Conservation (phyloP, 2,329 filamentous ascomycete species). For the Neofusicoccum umdonicola region DNA sequence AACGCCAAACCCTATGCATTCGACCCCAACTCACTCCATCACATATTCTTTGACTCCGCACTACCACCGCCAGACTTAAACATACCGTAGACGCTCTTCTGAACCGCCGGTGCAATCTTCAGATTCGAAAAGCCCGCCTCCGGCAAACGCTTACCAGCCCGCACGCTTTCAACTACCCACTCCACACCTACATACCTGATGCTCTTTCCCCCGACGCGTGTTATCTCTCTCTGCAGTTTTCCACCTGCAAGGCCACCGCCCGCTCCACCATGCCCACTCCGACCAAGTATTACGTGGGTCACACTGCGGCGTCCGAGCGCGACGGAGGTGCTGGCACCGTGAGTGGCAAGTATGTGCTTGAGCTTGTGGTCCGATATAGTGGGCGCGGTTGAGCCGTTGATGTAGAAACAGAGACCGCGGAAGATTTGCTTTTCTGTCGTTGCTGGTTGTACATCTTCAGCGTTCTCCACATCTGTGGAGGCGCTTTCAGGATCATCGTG, state of each 20-base stretch:
- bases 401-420: constrained; percentile 69
- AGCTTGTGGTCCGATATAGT: constrained; percentile 81
- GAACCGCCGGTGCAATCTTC: constrained; percentile 44
- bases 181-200: constrained; percentile 79
- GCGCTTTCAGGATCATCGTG: not conserved
- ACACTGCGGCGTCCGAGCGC: constrained; percentile 70
- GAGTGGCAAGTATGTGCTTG: constrained; percentile 70
- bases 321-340: constrained; percentile 71
- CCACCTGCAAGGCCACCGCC: constrained; percentile 73
- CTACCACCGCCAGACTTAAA: not conserved
- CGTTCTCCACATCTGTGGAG: not conserved
- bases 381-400: constrained; percentile 84
- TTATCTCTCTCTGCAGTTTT: constrained; percentile 81
- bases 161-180: constrained; percentile 51
- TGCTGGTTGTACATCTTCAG: not conserved
- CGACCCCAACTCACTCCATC: not conserved
- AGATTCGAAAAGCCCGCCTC: constrained; percentile 70
- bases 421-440: constrained; percentile 56
- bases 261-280: constrained; percentile 46
- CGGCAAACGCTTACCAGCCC: constrained; percentile 59
- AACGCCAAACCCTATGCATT: not conserved
- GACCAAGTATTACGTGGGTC: constrained; percentile 80
- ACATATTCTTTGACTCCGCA: not conserved
- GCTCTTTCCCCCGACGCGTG: constrained; percentile 62
- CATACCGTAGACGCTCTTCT: constrained; percentile 9